Conservation (phyloP, 2,329 filamentous ascomycete species). For the Biscogniauxia sp. region DNA sequence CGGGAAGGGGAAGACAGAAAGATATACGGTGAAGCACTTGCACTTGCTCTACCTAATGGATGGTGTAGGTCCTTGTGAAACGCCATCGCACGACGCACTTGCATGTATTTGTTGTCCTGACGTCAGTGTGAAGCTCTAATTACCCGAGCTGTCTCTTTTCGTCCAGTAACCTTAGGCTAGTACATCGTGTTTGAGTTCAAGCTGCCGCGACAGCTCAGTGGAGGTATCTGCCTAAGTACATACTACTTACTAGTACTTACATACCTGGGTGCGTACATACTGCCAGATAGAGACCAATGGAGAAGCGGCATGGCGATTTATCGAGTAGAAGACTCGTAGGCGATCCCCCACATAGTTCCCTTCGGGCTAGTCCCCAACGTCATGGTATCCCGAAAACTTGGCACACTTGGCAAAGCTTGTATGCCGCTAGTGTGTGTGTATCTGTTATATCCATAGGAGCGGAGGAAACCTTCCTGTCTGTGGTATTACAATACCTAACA, state of each 20-base stretch:
- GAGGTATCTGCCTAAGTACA: background rate
- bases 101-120: background rate
- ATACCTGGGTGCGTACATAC: too few species aligned
- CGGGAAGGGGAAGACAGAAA: background rate
- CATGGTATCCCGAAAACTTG: conserved; percentile 25
- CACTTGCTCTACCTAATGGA: too few species aligned
- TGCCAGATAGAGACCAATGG: background rate
- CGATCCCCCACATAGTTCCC: background rate
- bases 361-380: conserved; percentile 13
- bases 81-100: background rate
- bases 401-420: conserved; percentile 27
- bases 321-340: background rate
- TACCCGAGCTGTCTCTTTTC: too few species aligned
- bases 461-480: background rate
- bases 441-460: background rate
- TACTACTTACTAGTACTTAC: background rate
- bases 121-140: background rate
- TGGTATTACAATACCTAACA: too few species aligned
- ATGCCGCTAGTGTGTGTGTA: background rate
- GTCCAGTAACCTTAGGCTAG: too few species aligned
- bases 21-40: background rate
- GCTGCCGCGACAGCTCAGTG: too few species aligned
- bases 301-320: conserved; percentile 17
- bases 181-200: too few species aligned
- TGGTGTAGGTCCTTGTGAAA: background rate